phyloP scores from a whole-genome alignment of 1,284 basidiomycete genomes.

The Sporisorium iseilematis-ciliati region DNA sequence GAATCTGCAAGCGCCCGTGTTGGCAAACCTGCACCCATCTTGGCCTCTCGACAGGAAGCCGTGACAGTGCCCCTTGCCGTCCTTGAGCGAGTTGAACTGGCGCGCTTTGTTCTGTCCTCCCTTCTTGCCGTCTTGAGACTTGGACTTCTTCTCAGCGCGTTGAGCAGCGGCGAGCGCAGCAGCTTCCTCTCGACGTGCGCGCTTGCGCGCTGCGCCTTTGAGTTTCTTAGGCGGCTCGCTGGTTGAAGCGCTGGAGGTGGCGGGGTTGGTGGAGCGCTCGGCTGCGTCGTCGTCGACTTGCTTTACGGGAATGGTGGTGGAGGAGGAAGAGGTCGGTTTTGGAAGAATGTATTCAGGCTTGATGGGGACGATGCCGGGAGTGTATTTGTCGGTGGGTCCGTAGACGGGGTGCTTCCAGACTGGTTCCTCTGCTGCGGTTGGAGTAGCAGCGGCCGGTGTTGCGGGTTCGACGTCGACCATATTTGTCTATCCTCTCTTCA shows the following conservation, averaged over 20 bases:
- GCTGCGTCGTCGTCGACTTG: slow-evolving; percentile 39
- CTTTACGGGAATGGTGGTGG: slow-evolving; percentile 4
- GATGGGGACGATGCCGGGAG: slow-evolving; percentile 53
- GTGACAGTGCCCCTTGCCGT: slow-evolving; percentile 33
- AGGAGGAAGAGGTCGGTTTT: slow-evolving; percentile 20
- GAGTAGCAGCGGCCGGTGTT: background rate
- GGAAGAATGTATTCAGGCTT: slow-evolving; percentile 47
- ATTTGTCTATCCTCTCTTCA: background rate
- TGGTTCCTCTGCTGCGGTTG: background rate
- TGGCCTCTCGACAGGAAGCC: slow-evolving; percentile 33
- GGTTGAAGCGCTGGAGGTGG: slow-evolving; percentile 5
- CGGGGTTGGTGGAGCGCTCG: slow-evolving; percentile 29
- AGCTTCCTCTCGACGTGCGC: slow-evolving; percentile 42
- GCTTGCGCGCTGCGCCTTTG: slow-evolving; percentile 51
- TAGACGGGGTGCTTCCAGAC: slow-evolving; percentile 51
- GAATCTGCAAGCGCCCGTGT: slow-evolving; percentile 75
- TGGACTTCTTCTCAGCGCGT: slow-evolving; percentile 30
- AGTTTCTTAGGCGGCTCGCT: slow-evolving; percentile 38
- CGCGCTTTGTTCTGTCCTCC: slow-evolving; percentile 57
- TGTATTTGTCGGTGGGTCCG: slow-evolving; percentile 46
- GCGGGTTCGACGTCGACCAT: slow-evolving; percentile 8
- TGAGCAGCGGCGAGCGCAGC: slow-evolving; percentile 30
- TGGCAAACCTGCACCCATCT: slow-evolving; percentile 40
- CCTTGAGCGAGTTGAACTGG: slow-evolving; percentile 37
- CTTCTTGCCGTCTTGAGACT: slow-evolving; percentile 19